phyloP scores from a whole-genome alignment of 2,329 filamentous ascomycete genomes.

The Alternaria alternata region DNA sequence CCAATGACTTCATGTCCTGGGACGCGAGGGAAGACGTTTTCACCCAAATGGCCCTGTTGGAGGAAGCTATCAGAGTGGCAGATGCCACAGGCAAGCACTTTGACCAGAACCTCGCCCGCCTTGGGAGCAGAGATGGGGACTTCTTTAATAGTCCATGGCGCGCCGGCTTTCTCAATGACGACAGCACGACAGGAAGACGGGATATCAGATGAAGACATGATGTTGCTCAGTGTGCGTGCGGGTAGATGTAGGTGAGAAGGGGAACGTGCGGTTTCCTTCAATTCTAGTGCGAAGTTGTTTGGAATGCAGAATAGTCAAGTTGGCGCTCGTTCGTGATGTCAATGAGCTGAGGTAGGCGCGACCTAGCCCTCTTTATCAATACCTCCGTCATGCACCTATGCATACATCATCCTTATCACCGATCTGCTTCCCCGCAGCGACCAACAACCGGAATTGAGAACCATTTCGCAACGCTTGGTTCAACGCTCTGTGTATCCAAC shows the following conservation, averaged over 20 bases:
- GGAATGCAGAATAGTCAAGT: background rate
- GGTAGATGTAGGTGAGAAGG: background rate
- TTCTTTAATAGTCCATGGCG: slow-evolving; percentile 66
- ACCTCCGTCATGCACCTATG: background rate
- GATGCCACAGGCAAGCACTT: slow-evolving; percentile 75
- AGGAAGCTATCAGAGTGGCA: slow-evolving; percentile 68
- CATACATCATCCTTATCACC: slow-evolving; percentile 5
- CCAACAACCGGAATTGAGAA: background rate
- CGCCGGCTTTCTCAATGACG: slow-evolving; percentile 63
- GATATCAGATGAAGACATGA: slow-evolving; percentile 19
- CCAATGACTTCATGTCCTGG: slow-evolving; percentile 79
- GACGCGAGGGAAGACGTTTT: slow-evolving; percentile 59
- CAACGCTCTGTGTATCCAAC: background rate
- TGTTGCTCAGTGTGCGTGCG: background rate
- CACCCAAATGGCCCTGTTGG: slow-evolving; percentile 35
- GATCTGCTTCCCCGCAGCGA: background rate
- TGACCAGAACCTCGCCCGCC: slow-evolving; percentile 70
- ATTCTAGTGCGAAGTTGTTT: background rate
- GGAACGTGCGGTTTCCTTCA: background rate
- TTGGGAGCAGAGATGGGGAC: slow-evolving; percentile 65
- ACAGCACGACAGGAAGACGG: slow-evolving; percentile 74
- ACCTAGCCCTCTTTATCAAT: slow-evolving; percentile 1
- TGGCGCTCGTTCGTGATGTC: slow-evolving; percentile 2
- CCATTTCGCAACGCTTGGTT: background rate
- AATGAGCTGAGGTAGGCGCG: slow-evolving; percentile 2